Evolutionary conservation across 768 basidiomycete genomes (phyloP).

Genomic region (Imleria badia): DNA sequence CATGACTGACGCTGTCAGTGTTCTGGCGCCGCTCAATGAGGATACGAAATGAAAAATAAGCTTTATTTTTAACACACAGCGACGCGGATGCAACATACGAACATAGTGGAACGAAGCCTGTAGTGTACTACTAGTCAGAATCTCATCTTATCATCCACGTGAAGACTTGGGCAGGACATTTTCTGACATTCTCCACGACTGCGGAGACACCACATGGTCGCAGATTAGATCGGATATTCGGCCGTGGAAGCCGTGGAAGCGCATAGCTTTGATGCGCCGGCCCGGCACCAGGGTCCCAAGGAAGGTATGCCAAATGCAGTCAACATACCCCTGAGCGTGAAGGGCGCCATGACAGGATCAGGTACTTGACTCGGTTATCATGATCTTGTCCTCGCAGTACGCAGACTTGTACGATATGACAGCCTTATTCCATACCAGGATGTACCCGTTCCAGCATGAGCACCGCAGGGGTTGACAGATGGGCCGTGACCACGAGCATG

Average conservation of each 20-base stretch:
- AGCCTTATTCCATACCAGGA: conserved; percentile 5
- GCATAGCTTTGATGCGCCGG: conserved; percentile 1
- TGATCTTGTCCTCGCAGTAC: neutral
- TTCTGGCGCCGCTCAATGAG: neutral
- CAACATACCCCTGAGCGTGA: neutral
- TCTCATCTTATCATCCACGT: conserved; percentile 1
- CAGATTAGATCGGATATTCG: neutral
- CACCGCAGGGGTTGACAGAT: neutral
- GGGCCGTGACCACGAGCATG: neutral
- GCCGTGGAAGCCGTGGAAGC: conserved; percentile 2
- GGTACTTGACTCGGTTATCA: neutral
- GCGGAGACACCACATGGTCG: neutral
- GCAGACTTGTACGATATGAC: conserved; percentile 1
- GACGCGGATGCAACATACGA: neutral
- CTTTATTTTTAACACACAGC: neutral
- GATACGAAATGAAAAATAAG: conserved; percentile 2
- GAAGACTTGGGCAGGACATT: neutral
- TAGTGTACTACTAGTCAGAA: neutral
- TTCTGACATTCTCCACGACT: neutral
- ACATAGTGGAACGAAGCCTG: neutral
- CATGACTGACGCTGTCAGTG: neutral
- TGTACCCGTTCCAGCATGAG: neutral
- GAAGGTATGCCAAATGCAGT: neutral
- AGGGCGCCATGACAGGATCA: neutral
- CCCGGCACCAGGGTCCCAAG: neutral